These are phyloP conservation scores for Coniochaeta sp. DNA, from an alignment of 2,329 filamentous ascomycete species.

Conservation along the genomic window DNA sequence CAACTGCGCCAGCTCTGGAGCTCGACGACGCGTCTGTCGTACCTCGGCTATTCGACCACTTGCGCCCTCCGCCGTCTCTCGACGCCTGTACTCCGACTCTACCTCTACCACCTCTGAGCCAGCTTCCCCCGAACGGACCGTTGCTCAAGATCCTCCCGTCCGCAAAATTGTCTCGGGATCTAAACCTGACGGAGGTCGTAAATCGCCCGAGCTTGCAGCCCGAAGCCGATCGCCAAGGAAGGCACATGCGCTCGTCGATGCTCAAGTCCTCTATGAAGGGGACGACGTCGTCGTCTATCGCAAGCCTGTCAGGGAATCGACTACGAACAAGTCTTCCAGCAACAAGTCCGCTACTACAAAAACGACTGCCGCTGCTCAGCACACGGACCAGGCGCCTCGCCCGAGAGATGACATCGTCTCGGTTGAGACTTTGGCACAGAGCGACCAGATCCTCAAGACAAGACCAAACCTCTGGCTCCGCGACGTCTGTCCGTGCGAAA, in stretches of 20 bases:
- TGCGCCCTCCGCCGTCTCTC: background rate
- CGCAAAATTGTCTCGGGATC: background rate
- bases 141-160: background rate
- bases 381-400: too few species aligned
- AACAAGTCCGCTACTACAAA: too few species aligned
- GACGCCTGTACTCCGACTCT: background rate
- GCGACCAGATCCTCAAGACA: background rate
- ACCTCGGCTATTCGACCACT: background rate
- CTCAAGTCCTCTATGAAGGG: too few species aligned
- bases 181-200: background rate
- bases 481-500: constrained; percentile 44
- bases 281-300: too few species aligned
- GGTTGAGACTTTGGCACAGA: background rate
- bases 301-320: background rate
- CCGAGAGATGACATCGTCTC: background rate
- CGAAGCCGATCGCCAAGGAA: too few species aligned
- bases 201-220: too few species aligned
- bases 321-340: background rate
- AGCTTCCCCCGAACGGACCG: background rate
- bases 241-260: too few species aligned
- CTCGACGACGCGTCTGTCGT: background rate
- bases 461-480: constrained; percentile 30
- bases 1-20: background rate
- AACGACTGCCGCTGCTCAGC: background rate
- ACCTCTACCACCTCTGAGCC: background rate